phyloP scores from a whole-genome alignment of 108 stramenopile species.

The Seminavis robusta region DNA sequence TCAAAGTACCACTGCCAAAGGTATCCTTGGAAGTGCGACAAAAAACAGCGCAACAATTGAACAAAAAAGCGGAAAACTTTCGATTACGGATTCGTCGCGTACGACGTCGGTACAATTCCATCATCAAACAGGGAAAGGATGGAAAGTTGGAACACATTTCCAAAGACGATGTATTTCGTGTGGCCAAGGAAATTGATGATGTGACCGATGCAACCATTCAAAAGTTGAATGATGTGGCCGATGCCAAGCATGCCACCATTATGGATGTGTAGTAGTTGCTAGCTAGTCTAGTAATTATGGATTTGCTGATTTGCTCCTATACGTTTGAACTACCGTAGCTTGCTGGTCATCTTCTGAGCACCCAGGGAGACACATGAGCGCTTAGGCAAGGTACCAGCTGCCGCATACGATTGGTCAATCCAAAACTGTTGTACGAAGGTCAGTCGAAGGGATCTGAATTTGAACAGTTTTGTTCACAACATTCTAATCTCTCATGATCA shows the following conservation, averaged over 20 bases:
- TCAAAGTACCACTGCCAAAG: conserved; percentile 77
- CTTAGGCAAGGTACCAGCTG: too few relatives aligned
- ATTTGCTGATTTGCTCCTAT: too few relatives aligned
- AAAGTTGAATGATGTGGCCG: conserved; percentile 55
- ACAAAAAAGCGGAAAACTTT: conserved; percentile 62
- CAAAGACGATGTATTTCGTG: conserved; percentile 86
- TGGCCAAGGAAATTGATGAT: conserved; percentile 70
- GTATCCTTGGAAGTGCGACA: conserved; percentile 67
- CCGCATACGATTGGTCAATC: too few relatives aligned
- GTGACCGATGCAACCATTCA: conserved; percentile 67
- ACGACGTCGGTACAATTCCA: conserved; percentile 70
- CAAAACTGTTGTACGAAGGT: too few relatives aligned
- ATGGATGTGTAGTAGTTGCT: conserved; percentile 46
- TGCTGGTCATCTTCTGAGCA: too few relatives aligned
- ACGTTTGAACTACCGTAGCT: too few relatives aligned
- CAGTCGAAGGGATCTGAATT: too few relatives aligned
- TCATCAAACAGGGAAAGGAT: conserved; percentile 73
- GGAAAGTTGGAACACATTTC: conserved; percentile 78
- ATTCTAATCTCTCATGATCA: too few relatives aligned
- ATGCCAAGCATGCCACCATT: conserved; percentile 72
- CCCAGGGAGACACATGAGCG: too few relatives aligned
- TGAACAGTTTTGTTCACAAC: too few relatives aligned
- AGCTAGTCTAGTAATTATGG: background rate
- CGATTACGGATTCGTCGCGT: conserved; percentile 66
- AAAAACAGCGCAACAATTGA: conserved; percentile 66